Evolutionary conservation across 495 filamentous ascomycete genomes (phyloP), one percentile per base, ranked within the genome.

Genomic region (Aspergillus saccharolyticus): DNA sequence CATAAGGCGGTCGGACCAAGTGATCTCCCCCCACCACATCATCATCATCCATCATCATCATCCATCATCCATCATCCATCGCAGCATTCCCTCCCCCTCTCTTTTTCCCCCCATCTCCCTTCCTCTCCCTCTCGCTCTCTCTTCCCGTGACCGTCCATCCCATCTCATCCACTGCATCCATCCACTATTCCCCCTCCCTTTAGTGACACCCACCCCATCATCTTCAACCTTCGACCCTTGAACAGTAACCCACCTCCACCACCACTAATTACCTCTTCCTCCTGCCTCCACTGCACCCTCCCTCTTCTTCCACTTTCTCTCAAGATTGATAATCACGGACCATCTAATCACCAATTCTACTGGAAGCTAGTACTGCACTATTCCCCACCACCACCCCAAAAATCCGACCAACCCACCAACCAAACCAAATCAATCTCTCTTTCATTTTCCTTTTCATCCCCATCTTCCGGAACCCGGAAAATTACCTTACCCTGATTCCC

Each of bases 81-180:
- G n/a, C n/a, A n/a, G n/a, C n/a, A n/a, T n/a, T n/a, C n/a, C n/a
- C n/a, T n/a, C n/a, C n/a, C n/a, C n/a, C n/a, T n/a, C n/a, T n/a
- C n/a, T n/a, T n/a, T n/a, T n/a, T n/a, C n/a, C n/a, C n/a, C n/a
- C n/a, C n/a, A n/a, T 24, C 33, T 39, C 33, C 33, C 51, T 19
- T 42, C 25, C 51, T 19, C n/a, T 19, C 33, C 2, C 15, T 42
- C 39, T 43, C 18, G 16, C 22, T 46, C 55, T 51, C 42, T 43
- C 53, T 63, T 42, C 39, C 56, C 58, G 57, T 54, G 19, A 74
- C 52, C n/a, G 9, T 54, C 49, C 55, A n/a, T 65, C 65, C 74
- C 69, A 74, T 53, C 65, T n/a, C 66, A 9, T 68, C 57, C 30
- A 74, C 10, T 10, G 4, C 25, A 12, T 39, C 33, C 33, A 39